Evolutionary conservation across 1,139 yeast species (phyloP), one percentile per base, ranked within the genome.

Genomic region (Yamadazyma blattariae): DNA sequence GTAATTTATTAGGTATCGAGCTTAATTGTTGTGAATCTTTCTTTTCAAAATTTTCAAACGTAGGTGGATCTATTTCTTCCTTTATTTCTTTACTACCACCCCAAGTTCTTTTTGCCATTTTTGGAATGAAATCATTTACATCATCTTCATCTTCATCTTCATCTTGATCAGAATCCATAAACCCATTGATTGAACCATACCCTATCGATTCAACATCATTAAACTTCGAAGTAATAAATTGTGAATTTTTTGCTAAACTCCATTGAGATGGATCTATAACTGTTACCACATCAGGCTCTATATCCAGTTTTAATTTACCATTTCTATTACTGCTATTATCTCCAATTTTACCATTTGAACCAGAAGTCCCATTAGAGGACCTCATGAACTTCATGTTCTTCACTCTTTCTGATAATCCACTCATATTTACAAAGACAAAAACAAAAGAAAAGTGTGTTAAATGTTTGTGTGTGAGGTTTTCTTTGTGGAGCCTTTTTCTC

Each of bases 301-400:
- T n/a, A n/a, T n/a, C n/a, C n/a, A n/a, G n/a, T n/a, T n/a, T n/a
- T n/a, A n/a, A n/a, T n/a, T n/a, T n/a, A n/a, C n/a, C n/a, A n/a
- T n/a, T n/a, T n/a, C n/a, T n/a, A n/a, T n/a, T n/a, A n/a, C n/a
- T n/a, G n/a, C n/a, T n/a, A n/a, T n/a, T n/a, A n/a, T n/a, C n/a
- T n/a, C n/a, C n/a, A n/a, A n/a, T n/a, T n/a, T n/a, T n/a, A n/a
- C n/a, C n/a, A n/a, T n/a, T n/a, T n/a, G n/a, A n/a, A n/a, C n/a
- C n/a, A n/a, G n/a, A n/a, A n/a, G 14, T 13, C n/a, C 13, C 25
- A 12, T 23, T 23, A 23, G 14, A 37, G 30, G 24, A 42, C 47
- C 60, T 64, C 76, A 70, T 70, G 73, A 70, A 70, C 71, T 82
- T 82, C 90, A 82, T 82, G 70, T 78, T 80, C 74, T 78, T 62